These are phyloP conservation scores for Cladosporium oxysporum DNA, from an alignment of 2,329 filamentous ascomycete genomes.

Conservation along the genomic window DNA sequence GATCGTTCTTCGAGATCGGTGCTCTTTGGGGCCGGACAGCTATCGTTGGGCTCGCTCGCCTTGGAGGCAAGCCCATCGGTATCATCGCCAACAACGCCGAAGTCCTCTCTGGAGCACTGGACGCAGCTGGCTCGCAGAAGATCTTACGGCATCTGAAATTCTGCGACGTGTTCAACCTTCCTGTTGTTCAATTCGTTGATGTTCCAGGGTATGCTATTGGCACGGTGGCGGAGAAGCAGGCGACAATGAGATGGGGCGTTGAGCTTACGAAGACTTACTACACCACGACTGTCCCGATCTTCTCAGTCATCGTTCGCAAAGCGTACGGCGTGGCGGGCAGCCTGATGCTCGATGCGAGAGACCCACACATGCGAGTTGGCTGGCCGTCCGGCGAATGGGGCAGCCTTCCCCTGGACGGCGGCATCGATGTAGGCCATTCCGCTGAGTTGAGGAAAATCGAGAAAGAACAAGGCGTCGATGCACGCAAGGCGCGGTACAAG, in stretches of 20 bases:
- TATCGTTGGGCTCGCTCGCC: conserved; percentile 61
- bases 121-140: conserved; percentile 63
- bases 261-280: conserved; percentile 63
- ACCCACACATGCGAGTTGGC: conserved; percentile 61
- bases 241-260: conserved; percentile 66
- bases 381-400: conserved; percentile 68
- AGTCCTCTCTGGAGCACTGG: conserved; percentile 58
- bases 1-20: conserved; percentile 66
- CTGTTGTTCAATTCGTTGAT: conserved; percentile 64
- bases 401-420: conserved; percentile 62
- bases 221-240: conserved; percentile 62
- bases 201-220: conserved; percentile 65
- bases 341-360: conserved; percentile 63
- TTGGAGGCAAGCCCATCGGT: conserved; percentile 59
- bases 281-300: conserved; percentile 63
- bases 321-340: conserved; percentile 66
- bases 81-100: conserved; percentile 64
- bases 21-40: conserved; percentile 63
- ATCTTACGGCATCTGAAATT: conserved; percentile 62
- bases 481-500: conserved; percentile 52
- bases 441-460: conserved; percentile 59
- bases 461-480: conserved; percentile 52
- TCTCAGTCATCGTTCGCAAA: conserved; percentile 62
- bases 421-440: conserved; percentile 65
- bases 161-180: conserved; percentile 66